These are phyloP conservation scores for Otatea glauca DNA, from an alignment of 176 grass and related monocot species.

Conservation along the genomic window DNA sequence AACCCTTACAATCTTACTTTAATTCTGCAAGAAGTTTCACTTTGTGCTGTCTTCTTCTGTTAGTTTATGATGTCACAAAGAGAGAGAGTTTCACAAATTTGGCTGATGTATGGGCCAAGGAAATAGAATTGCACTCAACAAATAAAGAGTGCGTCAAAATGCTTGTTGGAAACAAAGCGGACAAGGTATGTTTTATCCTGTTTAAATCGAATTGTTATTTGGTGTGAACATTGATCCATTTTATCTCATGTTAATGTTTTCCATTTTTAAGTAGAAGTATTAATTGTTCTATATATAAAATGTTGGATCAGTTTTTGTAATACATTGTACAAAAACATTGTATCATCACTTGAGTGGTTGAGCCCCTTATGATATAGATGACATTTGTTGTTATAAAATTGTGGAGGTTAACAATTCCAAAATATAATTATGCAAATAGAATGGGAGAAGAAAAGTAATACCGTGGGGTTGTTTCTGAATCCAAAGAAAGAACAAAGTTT, in stretches of 20 bases:
- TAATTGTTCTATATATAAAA: not conserved
- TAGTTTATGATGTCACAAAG: conserved; percentile 98
- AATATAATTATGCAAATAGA: not conserved
- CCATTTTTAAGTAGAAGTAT: not conserved
- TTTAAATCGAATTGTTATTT: not conserved
- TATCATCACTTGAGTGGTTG: not conserved
- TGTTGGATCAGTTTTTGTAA: conserved; percentile 11
- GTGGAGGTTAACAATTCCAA: not conserved
- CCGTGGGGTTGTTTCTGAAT: not conserved
- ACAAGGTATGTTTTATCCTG: conserved; percentile 68
- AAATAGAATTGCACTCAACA: conserved; percentile 87
- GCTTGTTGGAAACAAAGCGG: conserved; percentile 95
- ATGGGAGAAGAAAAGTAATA: not conserved
- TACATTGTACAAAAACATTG: not conserved
- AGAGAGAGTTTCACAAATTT: conserved; percentile 92
- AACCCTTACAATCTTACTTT: not conserved
- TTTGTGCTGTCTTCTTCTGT: conserved; percentile 51
- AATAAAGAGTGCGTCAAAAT: conserved; percentile 87
- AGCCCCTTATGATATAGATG: not conserved
- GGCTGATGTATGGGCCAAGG: conserved; percentile 92
- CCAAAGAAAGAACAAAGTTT: not conserved
- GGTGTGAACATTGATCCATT: not conserved
- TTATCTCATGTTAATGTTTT: not conserved
- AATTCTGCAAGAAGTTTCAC: conserved; percentile 24
- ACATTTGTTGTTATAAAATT: not conserved